Evolutionary conservation across 139 green algal genomes (phyloP), one percentile per base, ranked within the genome.

Genomic region (Penium margaritaceum): DNA sequence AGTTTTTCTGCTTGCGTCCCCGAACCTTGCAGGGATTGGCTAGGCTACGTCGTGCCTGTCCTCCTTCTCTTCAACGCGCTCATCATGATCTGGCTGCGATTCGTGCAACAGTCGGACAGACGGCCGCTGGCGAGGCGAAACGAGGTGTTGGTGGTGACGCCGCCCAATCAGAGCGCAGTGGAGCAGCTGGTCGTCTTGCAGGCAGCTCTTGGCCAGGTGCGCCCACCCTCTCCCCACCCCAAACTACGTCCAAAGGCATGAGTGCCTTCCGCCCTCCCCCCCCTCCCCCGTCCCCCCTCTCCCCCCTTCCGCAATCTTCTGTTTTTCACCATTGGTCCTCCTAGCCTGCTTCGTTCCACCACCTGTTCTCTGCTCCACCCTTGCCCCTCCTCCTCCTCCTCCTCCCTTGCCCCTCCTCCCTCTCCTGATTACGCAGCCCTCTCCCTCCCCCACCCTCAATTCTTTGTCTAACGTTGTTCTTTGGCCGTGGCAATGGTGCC

Each of bases 161-260:
- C 68, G n/a, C 55, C 55, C n/a, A 33, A 36, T 12, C 32, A 67
- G 47, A 76, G 68, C 47, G 38, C 55, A 14, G 68, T 76, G 68
- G 68, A 68, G 47, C 68, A 76, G 68, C 51, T 76, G 24, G 29
- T 76, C 38, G 51, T 57, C 15, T 36, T 76, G 32, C 68, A 76
- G 68, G 21, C 27, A 17, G 68, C 68, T 29, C 36, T 76, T 0
- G 68, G 51, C 27, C 58, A 66, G 33, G 63, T 57, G 46, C 19
- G 2, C 44, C n/a, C n/a, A 27, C 2, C 2, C 44, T 54, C n/a
- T 9, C 44, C n/a, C 44, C n/a, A n/a, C n/a, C n/a, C n/a, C n/a
- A n/a, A n/a, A n/a, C n/a, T n/a, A n/a, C n/a, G n/a, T n/a, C n/a
- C n/a, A n/a, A n/a, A n/a, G n/a, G n/a, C n/a, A n/a, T n/a, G n/a